These are phyloP conservation scores for Cutaneotrichosporon cutaneum DNA, from an alignment of 1,284 basidiomycete species.

Conservation along the genomic window DNA sequence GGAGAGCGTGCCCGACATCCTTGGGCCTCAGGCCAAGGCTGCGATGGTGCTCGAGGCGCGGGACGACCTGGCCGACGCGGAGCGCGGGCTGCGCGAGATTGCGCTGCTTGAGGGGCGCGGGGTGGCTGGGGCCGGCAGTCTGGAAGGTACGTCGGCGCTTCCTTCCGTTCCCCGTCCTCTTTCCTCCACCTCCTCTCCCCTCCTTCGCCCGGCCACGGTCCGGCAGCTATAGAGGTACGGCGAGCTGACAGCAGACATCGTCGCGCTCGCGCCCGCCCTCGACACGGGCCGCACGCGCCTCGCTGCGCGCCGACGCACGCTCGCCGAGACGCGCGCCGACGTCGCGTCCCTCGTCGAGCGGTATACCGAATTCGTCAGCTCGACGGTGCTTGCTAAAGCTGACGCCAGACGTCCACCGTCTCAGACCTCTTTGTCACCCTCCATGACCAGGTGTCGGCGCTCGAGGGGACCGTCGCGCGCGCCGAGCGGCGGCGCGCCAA, in stretches of 20 bases:
- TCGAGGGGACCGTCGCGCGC: constrained; percentile 39
- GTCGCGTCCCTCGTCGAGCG: constrained; percentile 32
- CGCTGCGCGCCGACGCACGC: constrained; percentile 14
- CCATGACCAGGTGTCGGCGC: constrained; percentile 38
- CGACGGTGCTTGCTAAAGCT: neutral
- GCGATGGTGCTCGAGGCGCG: constrained; percentile 42
- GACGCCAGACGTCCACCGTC: constrained; percentile 38
- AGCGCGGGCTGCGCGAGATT: constrained; percentile 45
- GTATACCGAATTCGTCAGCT: constrained; percentile 45
- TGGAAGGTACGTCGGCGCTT: constrained; percentile 40
- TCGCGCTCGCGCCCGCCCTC: constrained; percentile 31
- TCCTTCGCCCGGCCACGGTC: neutral
- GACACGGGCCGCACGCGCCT: constrained; percentile 16
- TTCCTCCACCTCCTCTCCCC: neutral
- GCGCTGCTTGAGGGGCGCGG: constrained; percentile 33
- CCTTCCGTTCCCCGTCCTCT: neutral
- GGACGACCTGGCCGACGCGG: constrained; percentile 39
- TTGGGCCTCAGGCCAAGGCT: constrained; percentile 34
- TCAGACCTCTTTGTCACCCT: constrained; percentile 47
- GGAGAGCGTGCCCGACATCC: constrained; percentile 22
- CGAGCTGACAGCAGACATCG: constrained; percentile 30
- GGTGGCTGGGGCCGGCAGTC: constrained; percentile 38
- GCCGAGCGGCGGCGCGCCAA: constrained; percentile 34
- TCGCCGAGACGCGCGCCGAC: constrained; percentile 28
- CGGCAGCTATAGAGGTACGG: neutral